These are phyloP conservation scores for Fusarium siculi DNA, from an alignment of 2,329 filamentous ascomycete species.

Conservation along the genomic window DNA sequence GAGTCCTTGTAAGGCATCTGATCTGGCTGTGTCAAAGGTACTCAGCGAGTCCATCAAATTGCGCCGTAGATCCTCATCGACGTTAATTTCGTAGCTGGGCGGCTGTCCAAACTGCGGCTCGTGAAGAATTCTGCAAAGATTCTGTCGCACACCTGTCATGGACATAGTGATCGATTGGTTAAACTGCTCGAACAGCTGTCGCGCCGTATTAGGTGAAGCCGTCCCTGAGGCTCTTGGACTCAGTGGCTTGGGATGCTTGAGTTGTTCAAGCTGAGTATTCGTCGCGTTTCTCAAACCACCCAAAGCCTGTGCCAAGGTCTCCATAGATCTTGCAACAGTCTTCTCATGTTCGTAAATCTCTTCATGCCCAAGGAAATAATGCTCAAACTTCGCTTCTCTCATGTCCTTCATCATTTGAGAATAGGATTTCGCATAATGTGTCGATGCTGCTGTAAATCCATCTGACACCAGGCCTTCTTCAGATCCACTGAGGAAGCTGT, in stretches of 20 bases:
- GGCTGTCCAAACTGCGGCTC: conserved; percentile 45
- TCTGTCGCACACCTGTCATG: conserved; percentile 25
- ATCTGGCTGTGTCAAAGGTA: conserved; percentile 91
- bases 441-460: conserved; percentile 70
- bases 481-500: conserved; percentile 82
- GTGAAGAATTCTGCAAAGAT: conserved; percentile 20
- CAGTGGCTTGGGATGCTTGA: conserved; percentile 57
- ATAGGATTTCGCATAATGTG: conserved; percentile 73
- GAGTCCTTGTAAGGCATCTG: conserved; percentile 81
- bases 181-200: conserved; percentile 33
- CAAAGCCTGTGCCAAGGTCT: conserved; percentile 86
- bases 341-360: conserved; percentile 81
- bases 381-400: conserved; percentile 88
- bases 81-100: conserved; percentile 58
- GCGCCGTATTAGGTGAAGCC: background rate
- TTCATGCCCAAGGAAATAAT: conserved; percentile 84
- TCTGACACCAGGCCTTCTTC: conserved; percentile 78
- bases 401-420: conserved; percentile 79
- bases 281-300: conserved; percentile 91
- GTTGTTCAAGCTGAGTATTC: conserved; percentile 84
- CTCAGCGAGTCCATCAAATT: conserved; percentile 84
- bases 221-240: accelerated
- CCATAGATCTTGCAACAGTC: conserved; percentile 83
- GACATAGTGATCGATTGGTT: conserved; percentile 27
- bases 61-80: conserved; percentile 85